A percentile compares a stretch with the other conserved stretches of the same genome.
Conservation (phyloP, 768 basidiomycete genomes). For the Tephrocybe sp. region DNA sequence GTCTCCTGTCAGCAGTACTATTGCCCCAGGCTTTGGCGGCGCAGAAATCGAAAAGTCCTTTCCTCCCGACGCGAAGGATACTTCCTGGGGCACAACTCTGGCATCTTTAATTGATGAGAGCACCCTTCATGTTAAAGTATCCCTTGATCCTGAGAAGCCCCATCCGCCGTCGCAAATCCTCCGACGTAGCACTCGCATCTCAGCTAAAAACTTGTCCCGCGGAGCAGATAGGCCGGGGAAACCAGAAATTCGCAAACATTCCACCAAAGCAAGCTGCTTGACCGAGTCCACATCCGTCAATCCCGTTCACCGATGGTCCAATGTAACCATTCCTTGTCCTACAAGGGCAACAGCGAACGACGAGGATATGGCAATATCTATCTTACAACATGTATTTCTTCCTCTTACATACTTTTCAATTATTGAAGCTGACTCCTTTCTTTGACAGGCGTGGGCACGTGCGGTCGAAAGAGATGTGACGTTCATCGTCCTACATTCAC, state of each 20-base stretch:
- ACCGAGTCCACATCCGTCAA: neutral
- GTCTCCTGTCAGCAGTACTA: too few relatives aligned
- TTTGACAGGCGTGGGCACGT: conserved; percentile 14
- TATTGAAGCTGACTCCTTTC: neutral
- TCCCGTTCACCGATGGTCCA: neutral
- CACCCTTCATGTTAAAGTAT: too few relatives aligned
- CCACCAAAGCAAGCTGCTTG: neutral
- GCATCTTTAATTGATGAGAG: neutral
- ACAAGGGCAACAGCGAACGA: too few relatives aligned
- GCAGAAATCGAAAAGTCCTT: neutral
- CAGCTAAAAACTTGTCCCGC: neutral
- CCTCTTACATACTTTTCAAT: too few relatives aligned
- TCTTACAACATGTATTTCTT: too few relatives aligned
- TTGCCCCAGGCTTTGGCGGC: neutral
- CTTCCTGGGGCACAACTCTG: neutral
- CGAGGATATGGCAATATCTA: too few relatives aligned
- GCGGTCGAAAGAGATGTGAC: conserved; percentile 10
- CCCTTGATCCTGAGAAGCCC: neutral
- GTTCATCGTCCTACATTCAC: conserved; percentile 16
- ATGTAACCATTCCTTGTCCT: too few relatives aligned
- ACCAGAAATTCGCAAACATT: neutral
- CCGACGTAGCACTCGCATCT: neutral
- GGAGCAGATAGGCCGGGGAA: too few relatives aligned
- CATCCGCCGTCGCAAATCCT: neutral
- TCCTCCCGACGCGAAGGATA: neutral